Evolutionary conservation across 495 filamentous ascomycete species (phyloP), one percentile per base, ranked within the genome.

Genomic region (Tuber melanosporum): DNA sequence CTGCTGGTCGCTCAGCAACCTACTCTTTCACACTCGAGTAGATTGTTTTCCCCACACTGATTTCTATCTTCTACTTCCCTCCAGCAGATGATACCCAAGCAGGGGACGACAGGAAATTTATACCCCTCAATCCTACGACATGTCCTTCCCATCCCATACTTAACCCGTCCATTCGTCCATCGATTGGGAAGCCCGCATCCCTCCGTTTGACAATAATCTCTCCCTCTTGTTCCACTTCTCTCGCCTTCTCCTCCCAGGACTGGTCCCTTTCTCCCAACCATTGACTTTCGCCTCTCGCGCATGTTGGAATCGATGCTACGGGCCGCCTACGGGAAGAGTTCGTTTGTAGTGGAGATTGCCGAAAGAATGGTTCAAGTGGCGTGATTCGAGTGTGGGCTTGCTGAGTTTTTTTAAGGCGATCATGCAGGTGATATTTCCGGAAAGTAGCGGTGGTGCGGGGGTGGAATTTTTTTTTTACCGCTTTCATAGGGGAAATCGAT

Each of bases 41-140:
- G 57, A 32, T 62, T 62, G 57, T 62, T 62, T 26, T 6, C 26
- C 57, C 57, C n/a, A 15, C 57, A 66, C 26, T 9, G 26, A 66
- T 66, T 66, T 36, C 26, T 66, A 66, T 66, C 57, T 36, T 36
- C 26, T 36, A 1, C 71, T 71, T 79, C 43, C 32, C 62, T 79
- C 7, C 3, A 46, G 20, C 36, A 44, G 22, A 36, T 62, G n/a
- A 32, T 36, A 12, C 3, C 12, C 57, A 66, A 32, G 26, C 26
- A 66, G 57, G 57, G 57, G 57, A 66, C 26, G 15, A 66, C 57
- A 66, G 32, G 57, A 36, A 66, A 66, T 66, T 66, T 66, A 66
- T 66, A 66, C 15, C 32, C 57, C 26, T 66, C 57, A 36, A 32
- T 14, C 17, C 26, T 66, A 14, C 57, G 15, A 17, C 57, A 66